Evolutionary conservation across 2,329 filamentous ascomycete species (phyloP), one percentile per base, ranked within the genome.

Genomic region (Trichophaea hybrida): DNA sequence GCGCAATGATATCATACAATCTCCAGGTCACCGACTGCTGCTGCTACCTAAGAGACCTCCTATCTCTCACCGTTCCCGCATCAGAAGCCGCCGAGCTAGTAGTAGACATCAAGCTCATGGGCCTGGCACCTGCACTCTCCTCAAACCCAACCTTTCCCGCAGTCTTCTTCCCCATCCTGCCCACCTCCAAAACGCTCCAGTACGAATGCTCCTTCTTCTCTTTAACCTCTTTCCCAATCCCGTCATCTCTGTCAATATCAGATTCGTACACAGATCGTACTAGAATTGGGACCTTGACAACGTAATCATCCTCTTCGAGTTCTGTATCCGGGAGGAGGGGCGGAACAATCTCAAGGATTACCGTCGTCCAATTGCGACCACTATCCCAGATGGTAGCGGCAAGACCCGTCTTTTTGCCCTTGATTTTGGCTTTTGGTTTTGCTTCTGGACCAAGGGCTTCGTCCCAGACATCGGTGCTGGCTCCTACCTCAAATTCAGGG

Each of bases 361-460:
- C 88, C 65, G 84, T 93, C 13, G 93, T 93, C 87, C 90, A 96
- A 71, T 97, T 98, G 38, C 90, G 78, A 0, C 90, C 91, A 57
- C 84, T 81, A 64, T 96, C 90, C 86, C 88, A 98, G n/a, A 97
- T 83, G 73, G 97, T 97, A 56, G 91, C 93, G 0, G 87, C 64
- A 69, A 70, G 68, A 73, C 58, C 63, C 12, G 73, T 69, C 34
- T 71, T 72, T 52, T 70, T 69, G 0, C 66, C 68, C 55, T 69
- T 69, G 3, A 66, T 56, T 15, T 61, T 72, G 63, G 32, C 66
- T 70, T 48, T 44, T 58, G 57, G 35, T 33, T 34, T 8, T 53
- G 51, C 15, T 48, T 57, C 37, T 34, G 75, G 73, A 70, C 83
- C 82, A 8, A 96, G 77, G 0, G 90, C 91, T 70, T 97, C 93